phyloP scores from a whole-genome alignment of 1,139 yeast species.

The Pichia sp. region DNA sequence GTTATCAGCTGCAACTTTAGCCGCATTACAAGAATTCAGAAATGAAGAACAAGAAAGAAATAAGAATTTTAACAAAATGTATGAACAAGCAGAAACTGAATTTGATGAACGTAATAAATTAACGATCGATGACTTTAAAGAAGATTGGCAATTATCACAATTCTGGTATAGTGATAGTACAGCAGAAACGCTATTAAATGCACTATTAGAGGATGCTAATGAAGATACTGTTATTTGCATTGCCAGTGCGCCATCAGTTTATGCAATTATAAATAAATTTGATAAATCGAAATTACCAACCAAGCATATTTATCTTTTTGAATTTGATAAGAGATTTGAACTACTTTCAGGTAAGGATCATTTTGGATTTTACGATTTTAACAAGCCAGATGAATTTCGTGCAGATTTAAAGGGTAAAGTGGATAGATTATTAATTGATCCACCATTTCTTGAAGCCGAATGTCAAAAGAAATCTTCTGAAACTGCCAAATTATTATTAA shows the following conservation, averaged over 20 bases:
- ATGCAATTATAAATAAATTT: conserved; percentile 64
- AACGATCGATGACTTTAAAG: conserved; percentile 49
- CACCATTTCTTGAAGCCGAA: conserved; percentile 76
- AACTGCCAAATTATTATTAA: conserved; percentile 58
- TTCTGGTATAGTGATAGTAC: conserved; percentile 81
- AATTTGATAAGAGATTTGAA: conserved; percentile 69
- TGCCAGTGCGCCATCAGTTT: conserved; percentile 88
- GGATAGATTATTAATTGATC: conserved; percentile 75
- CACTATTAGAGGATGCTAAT: conserved; percentile 69
- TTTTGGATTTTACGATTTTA: conserved; percentile 71
- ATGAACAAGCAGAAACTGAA: conserved; percentile 51
- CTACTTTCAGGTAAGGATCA: conserved; percentile 60
- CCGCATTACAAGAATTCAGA: conserved; percentile 68
- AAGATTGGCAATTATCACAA: conserved; percentile 92
- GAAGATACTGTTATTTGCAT: conserved; percentile 62
- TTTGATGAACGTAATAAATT: conserved; percentile 31
- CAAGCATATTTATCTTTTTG: conserved; percentile 63
- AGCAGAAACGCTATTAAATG: conserved; percentile 59
- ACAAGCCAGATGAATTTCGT: conserved; percentile 60
- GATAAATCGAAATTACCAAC: conserved; percentile 54
- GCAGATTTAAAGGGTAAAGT: conserved; percentile 51
- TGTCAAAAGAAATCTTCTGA: conserved; percentile 72
- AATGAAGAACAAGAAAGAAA: conserved; percentile 57
- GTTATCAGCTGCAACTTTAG: conserved; percentile 65
- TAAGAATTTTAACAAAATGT: conserved; percentile 53